phyloP scores from a whole-genome alignment of 2,329 filamentous ascomycete genomes.

The Fusarium denticulatum region DNA sequence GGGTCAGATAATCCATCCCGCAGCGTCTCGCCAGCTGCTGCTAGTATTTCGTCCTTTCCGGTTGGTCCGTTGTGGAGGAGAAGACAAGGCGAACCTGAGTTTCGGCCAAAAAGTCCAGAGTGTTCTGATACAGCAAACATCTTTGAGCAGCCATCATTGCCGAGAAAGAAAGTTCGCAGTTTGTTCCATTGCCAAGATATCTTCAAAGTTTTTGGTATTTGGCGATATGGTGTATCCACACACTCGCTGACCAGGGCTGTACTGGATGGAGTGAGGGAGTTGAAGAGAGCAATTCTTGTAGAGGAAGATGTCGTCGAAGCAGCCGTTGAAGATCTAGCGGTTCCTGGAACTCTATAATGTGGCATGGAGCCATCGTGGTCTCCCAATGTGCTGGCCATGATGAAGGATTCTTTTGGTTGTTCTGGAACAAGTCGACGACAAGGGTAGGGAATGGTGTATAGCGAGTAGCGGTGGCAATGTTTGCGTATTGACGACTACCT shows the following conservation, averaged over 20 bases:
- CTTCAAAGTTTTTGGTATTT: slow-evolving; percentile 20
- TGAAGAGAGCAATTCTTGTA: slow-evolving; percentile 28
- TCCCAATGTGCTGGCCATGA: slow-evolving; percentile 16
- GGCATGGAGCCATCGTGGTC: slow-evolving; percentile 9
- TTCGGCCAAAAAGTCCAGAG: slow-evolving; percentile 25
- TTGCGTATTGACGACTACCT: not conserved
- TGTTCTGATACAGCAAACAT: slow-evolving; percentile 35
- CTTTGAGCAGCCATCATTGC: slow-evolving; percentile 23
- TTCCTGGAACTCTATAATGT: slow-evolving; percentile 20
- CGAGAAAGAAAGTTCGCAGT: slow-evolving; percentile 29
- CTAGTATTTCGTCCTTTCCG: slow-evolving; percentile 27
- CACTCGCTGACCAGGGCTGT: slow-evolving; percentile 35
- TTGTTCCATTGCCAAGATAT: slow-evolving; percentile 38
- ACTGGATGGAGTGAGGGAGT: slow-evolving; percentile 28
- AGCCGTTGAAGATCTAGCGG: slow-evolving; percentile 24
- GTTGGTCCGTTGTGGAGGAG: slow-evolving; percentile 30
- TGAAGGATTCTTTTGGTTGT: not conserved
- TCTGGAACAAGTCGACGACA: not conserved
- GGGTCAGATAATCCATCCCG: slow-evolving; percentile 19
- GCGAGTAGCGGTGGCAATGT: not conserved
- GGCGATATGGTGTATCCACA: slow-evolving; percentile 20
- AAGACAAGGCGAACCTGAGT: slow-evolving; percentile 21
- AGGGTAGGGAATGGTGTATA: not conserved
- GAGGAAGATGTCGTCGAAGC: slow-evolving; percentile 27
- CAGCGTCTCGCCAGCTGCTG: slow-evolving; percentile 26